These are phyloP conservation scores for Plasmodium fragile DNA, from an alignment of 169 alveolate genomes.

Conservation along the genomic window DNA sequence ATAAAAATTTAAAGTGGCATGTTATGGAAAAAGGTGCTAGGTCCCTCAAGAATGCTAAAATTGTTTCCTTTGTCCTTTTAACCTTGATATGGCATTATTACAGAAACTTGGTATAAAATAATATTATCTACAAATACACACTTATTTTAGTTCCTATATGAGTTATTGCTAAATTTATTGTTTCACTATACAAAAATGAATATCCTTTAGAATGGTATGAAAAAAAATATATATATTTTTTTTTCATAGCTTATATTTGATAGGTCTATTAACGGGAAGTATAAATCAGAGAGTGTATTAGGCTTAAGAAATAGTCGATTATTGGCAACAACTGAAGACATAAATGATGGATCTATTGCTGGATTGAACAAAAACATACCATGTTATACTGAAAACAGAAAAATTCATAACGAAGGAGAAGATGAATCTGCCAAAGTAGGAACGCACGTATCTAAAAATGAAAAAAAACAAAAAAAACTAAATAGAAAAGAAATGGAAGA, in stretches of 20 bases:
- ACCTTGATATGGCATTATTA: neutral
- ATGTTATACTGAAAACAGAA: neutral
- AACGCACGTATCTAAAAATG: neutral
- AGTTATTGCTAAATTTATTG: neutral
- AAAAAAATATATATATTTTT: neutral
- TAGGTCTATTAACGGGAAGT: neutral
- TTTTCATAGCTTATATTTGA: neutral
- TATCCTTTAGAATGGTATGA: neutral
- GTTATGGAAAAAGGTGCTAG: neutral
- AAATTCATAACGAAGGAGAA: neutral
- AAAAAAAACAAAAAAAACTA: neutral
- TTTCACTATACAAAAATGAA: neutral
- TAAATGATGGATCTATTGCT: neutral
- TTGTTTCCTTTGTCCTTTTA: neutral
- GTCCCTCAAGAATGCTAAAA: neutral
- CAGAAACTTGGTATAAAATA: neutral
- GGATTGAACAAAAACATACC: neutral
- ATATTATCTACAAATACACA: neutral
- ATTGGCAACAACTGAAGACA: neutral
- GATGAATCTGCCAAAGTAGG: neutral
- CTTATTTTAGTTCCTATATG: neutral
- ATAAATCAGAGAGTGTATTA: neutral
- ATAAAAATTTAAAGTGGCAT: neutral
- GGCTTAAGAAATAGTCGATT: neutral
- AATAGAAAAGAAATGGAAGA: neutral